Base-by-base conservation (phyloP, 306 rosid genomes). In the Begonia peltatifolia region DNA sequence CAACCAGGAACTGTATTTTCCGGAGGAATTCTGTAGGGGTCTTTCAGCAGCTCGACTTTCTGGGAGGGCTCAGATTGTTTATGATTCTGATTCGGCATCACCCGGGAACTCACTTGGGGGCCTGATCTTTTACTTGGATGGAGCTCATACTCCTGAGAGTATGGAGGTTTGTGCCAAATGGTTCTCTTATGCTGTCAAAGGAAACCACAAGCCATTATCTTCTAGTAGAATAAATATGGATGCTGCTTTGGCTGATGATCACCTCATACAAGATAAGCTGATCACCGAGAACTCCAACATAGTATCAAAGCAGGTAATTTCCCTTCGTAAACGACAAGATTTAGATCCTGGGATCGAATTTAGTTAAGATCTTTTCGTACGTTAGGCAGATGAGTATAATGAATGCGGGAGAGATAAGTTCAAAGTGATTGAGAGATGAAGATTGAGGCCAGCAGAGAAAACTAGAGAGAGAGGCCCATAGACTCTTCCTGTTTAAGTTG, bases 141-240 rank as follows among this genome's bases (percentile, higher is more conserved):
- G 95, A 56, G 95, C 92, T 74, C 95, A 81, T 61, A 85, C 87
- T 72, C 87, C 95, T 15, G 95, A 85, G 63, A 85, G 95, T 71
- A 79, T 85, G 75, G 92, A 79, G 54, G 84, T 69, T 65, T 77
- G 75, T 71, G 71, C 76, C 38, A 73, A 47, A 56, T 70, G 81
- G 76, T 78, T 76, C 70, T 63, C 71, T 61, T 57, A 56, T 57
- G 83, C 38, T 30, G 54, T 68, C 51, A 68, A 58, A 42, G 65
- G 57, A 41, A 54, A 65, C 54, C 65, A 66, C 43, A 55, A 55
- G 52, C 16, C 72, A 9, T 65, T 62, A 36, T 43, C 69, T 59
- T 55, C 72, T 64, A 42, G 15, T 38, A 57, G 41, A 53, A 52
- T 62, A 66, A 63, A 55, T 47, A 10, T 53, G 17, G 65, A 64